Evolutionary conservation across 2,329 filamentous ascomycete genomes (phyloP).

Genomic region (Alternaria sp.): DNA sequence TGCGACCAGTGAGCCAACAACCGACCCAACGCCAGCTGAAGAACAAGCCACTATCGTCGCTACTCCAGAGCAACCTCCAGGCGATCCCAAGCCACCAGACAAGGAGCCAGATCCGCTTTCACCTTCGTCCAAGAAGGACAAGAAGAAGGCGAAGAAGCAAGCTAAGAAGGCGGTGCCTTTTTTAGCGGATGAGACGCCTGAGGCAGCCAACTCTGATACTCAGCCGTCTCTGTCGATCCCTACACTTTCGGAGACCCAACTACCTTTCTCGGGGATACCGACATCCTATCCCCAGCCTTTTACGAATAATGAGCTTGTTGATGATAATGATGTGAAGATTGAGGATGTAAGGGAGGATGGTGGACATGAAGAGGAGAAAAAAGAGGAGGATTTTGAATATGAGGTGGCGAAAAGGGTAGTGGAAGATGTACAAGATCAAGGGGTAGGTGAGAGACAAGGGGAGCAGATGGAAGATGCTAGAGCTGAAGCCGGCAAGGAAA

Average conservation of each 20-base stretch:
- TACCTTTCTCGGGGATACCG: conserved; percentile 42
- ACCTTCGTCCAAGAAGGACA: conserved; percentile 29
- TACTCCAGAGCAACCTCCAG: conserved; percentile 6
- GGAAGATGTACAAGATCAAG: not conserved
- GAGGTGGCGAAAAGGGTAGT: conserved; percentile 1
- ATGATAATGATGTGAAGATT: conserved; percentile 17
- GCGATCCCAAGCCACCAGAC: conserved; percentile 12
- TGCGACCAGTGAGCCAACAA: conserved; percentile 2
- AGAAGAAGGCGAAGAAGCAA: conserved; percentile 37
- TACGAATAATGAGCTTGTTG: conserved; percentile 37
- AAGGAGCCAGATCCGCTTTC: conserved; percentile 18
- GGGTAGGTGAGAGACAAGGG: conserved; percentile 14
- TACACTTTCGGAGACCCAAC: conserved; percentile 40
- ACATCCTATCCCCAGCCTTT: conserved; percentile 36
- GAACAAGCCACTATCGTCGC: not conserved
- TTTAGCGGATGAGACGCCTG: conserved; percentile 46
- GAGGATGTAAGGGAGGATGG: conserved; percentile 11
- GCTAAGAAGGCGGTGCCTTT: conserved; percentile 37
- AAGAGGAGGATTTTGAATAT: not conserved
- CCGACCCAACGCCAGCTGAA: conserved; percentile 5
- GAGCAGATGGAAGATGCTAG: conserved; percentile 4
- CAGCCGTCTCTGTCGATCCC: conserved; percentile 40
- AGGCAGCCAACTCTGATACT: conserved; percentile 44
- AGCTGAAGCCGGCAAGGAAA: conserved; percentile 1
- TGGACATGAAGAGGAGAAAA: conserved; percentile 1